Base-by-base conservation (phyloP, 768 basidiomycete species). In the Boletellus emodensis region DNA sequence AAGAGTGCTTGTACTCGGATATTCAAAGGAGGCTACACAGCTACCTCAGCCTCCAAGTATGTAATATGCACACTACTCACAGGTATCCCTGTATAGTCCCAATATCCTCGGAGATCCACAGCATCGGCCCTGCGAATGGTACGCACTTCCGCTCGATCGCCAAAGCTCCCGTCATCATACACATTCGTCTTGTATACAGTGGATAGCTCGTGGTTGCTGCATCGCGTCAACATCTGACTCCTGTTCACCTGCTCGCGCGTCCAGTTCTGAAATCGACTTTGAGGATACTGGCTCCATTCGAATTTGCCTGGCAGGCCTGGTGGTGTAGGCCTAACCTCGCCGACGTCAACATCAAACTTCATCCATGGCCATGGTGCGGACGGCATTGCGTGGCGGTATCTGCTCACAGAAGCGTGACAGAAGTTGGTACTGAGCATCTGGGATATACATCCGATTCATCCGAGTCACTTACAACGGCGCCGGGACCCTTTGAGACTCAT, bases 191-290 rank as follows among this genome's bases (percentile, higher is more conserved):
- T 58, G 54, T 63, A 53, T 7, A 69, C 20, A 5, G 43, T 48
- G 7, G 61, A 68, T 20, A 24, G 17, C 20, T 56, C 44, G n/a
- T 26, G 24, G 32, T 55, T 39, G 18, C 52, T 49, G 20, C 56
- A 65, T 38, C 43, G 57, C 6, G 44, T 54, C 47, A 68, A 39
- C 55, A 76, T 73, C 46, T 62, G 59, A 46, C 73, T 71, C 48
- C 63, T 63, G 33, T 45, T 15, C 35, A 75, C 68, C 49, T 81
- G 80, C 6, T 61, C 62, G 6, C 47, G 57, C 0, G 76, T 80
- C 82, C 82, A 82, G 55, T 81, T 83, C 9, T 71, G 70, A 56
- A 77, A 83, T 1, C 75, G 60, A 3, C 69, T 70, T 54, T 79
- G 75, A 0, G 82, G 80, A 55, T 82, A 83, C 45, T 55, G 54